Percentiles rank a stretch among this genome's conserved stretches.
Conservation (phyloP, 2,329 filamentous ascomycete genomes). For the Shiraia bambusicola region DNA sequence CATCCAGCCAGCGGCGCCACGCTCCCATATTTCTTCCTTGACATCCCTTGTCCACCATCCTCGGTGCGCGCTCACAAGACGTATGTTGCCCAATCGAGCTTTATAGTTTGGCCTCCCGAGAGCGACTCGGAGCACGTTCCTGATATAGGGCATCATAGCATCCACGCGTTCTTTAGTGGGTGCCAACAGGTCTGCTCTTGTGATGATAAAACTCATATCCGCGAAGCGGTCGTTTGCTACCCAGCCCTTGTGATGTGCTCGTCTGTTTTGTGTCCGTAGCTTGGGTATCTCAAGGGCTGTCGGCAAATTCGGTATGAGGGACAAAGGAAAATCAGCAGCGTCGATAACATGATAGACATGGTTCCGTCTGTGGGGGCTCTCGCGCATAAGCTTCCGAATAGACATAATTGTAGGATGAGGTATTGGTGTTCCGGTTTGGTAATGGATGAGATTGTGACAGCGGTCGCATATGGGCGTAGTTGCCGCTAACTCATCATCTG, state of each 20-base stretch:
- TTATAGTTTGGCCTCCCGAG: slow-evolving; percentile 67
- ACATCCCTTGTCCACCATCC: slow-evolving; percentile 89
- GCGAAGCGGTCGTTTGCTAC: slow-evolving; percentile 64
- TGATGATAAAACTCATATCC: slow-evolving; percentile 88
- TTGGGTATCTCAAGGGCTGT: slow-evolving; percentile 69
- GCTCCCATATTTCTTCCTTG: slow-evolving; percentile 80
- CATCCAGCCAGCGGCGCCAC: slow-evolving; percentile 89
- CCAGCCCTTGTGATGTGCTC: slow-evolving; percentile 68
- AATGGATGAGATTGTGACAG: slow-evolving; percentile 79
- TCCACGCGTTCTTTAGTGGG: slow-evolving; percentile 84
- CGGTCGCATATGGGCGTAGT: slow-evolving; percentile 73
- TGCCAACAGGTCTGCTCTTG: slow-evolving; percentile 80
- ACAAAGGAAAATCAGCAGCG: slow-evolving; percentile 95
- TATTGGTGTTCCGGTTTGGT: slow-evolving; percentile 70
- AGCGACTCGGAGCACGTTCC: slow-evolving; percentile 72
- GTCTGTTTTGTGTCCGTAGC: slow-evolving; percentile 76
- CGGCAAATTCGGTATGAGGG: slow-evolving; percentile 76
- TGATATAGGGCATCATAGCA: slow-evolving; percentile 79
- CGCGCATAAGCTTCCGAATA: slow-evolving; percentile 78
- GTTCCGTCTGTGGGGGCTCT: slow-evolving; percentile 87
- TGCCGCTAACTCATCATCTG: slow-evolving; percentile 8
- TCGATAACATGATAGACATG: slow-evolving; percentile 95
- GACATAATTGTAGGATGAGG: slow-evolving; percentile 78
- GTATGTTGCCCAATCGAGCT: slow-evolving; percentile 83
- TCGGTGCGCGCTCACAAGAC: slow-evolving; percentile 80